These are phyloP conservation scores for Aplosporella prunicola DNA, from an alignment of 2,329 filamentous ascomycete species.

Conservation along the genomic window DNA sequence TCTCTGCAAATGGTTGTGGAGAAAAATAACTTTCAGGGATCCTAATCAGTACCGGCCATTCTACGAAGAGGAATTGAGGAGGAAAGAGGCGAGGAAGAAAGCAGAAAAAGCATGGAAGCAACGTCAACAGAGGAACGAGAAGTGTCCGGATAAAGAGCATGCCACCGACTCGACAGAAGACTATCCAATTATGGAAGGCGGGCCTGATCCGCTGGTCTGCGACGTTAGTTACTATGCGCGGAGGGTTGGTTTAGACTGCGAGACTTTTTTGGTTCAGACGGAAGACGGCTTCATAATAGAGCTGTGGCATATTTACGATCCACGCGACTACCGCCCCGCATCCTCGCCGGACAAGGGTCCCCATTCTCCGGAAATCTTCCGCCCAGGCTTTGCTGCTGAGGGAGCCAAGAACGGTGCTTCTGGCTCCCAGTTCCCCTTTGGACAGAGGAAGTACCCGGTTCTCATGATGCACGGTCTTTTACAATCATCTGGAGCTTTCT, in stretches of 20 bases:
- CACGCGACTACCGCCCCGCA: slow-evolving; percentile 55
- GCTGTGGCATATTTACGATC: slow-evolving; percentile 84
- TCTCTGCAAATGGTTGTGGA: slow-evolving; percentile 40
- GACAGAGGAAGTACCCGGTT: slow-evolving; percentile 64
- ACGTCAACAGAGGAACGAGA: slow-evolving; percentile 25
- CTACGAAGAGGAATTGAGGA: slow-evolving; percentile 58
- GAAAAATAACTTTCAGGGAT: slow-evolving; percentile 50
- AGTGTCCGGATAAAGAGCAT: slow-evolving; percentile 14
- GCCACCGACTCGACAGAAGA: slow-evolving; percentile 36
- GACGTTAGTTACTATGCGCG: slow-evolving; percentile 81
- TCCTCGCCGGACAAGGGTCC: slow-evolving; percentile 41
- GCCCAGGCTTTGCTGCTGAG: slow-evolving; percentile 18
- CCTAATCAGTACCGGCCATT: slow-evolving; percentile 57
- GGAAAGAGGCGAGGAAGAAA: slow-evolving; percentile 52
- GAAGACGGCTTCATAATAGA: slow-evolving; percentile 89
- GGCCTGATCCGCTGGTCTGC: slow-evolving; percentile 65
- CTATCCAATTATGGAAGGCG: slow-evolving; percentile 68
- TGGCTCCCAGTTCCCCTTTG: slow-evolving; percentile 21
- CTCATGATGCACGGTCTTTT: slow-evolving; percentile 81
- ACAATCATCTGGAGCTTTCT: slow-evolving; percentile 81
- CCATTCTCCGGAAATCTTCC: slow-evolving; percentile 55
- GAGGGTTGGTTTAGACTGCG: slow-evolving; percentile 76
- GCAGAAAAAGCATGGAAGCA: slow-evolving; percentile 28
- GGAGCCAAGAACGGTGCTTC: slow-evolving; percentile 10
- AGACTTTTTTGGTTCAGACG: slow-evolving; percentile 75